Conservation (phyloP, 208 protist genomes). For the Acanthamoeba healyi region DNA sequence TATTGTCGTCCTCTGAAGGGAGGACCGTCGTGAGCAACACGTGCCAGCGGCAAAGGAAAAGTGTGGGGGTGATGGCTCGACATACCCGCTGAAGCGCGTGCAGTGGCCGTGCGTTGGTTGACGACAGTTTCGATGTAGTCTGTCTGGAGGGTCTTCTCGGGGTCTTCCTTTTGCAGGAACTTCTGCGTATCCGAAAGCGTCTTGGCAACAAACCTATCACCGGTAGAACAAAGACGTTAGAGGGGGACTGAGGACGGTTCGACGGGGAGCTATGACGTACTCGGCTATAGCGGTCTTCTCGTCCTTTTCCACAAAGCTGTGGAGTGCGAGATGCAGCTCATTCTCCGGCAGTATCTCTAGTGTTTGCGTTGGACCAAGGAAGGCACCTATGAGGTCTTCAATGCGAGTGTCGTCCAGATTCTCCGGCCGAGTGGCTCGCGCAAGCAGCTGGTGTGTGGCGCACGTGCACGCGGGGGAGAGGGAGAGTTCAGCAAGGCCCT, state of each 20-base stretch:
- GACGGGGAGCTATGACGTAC: background rate
- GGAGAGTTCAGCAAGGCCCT: too few relatives aligned
- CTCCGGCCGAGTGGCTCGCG: background rate
- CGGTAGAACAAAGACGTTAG: too few relatives aligned
- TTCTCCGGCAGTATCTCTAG: constrained; percentile 72
- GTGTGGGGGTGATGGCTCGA: too few relatives aligned
- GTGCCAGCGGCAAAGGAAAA: too few relatives aligned
- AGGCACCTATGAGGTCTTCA: constrained; percentile 77
- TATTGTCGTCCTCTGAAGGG: background rate
- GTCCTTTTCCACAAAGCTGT: constrained; percentile 85
- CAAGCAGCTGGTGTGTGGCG: background rate
- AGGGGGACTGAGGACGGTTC: background rate
- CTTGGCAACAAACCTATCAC: constrained; percentile 21
- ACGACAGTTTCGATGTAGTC: constrained; percentile 25
- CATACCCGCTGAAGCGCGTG: background rate
- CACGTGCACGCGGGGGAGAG: too few relatives aligned
- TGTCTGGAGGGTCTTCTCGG: constrained; percentile 37
- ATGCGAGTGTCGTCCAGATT: constrained; percentile 73
- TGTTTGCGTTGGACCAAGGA: constrained; percentile 55
- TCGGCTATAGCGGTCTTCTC: constrained; percentile 79
- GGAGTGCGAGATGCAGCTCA: constrained; percentile 79
- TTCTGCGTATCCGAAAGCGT: constrained; percentile 3
- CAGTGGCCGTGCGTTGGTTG: constrained; percentile 1
- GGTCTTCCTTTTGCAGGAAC: constrained; percentile 23
- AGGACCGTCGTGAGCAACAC: background rate